These are phyloP conservation scores for Skeletonema tropicum DNA, from an alignment of 108 stramenopile genomes.

Conservation along the genomic window DNA sequence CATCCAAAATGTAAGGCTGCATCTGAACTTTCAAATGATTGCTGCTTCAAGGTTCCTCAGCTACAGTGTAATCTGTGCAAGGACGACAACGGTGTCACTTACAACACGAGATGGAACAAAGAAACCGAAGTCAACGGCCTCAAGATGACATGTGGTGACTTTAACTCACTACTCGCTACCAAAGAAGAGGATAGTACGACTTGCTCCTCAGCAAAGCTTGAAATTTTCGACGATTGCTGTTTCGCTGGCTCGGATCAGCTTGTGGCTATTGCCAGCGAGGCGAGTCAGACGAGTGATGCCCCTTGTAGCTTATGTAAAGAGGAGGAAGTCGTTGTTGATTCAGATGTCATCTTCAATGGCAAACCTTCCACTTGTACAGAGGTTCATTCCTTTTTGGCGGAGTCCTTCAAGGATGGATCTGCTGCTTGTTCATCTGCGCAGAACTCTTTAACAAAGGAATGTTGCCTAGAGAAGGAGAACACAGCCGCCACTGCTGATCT, in stretches of 20 bases:
- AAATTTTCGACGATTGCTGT: conserved; percentile 44
- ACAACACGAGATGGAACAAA: conserved; percentile 49
- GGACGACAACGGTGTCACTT: conserved; percentile 47
- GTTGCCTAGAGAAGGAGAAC: not conserved
- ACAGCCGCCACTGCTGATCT: not conserved
- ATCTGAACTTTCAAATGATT: conserved; percentile 32
- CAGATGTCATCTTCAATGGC: conserved; percentile 40
- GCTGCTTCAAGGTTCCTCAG: conserved; percentile 40
- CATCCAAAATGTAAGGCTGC: conserved; percentile 26
- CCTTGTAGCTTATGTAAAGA: conserved; percentile 37
- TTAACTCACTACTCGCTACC: conserved; percentile 48
- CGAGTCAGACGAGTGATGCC: conserved; percentile 15
- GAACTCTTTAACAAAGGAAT: not conserved
- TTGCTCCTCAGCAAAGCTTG: conserved; percentile 36
- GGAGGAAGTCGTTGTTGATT: conserved; percentile 34
- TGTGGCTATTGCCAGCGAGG: conserved; percentile 24
- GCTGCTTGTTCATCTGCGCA: conserved; percentile 26
- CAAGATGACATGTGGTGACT: conserved; percentile 49
- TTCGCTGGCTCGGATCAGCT: conserved; percentile 51
- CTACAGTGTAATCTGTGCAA: conserved; percentile 41
- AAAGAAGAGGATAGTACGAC: conserved; percentile 44
- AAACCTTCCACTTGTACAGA: conserved; percentile 37
- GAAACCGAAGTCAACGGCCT: conserved; percentile 44
- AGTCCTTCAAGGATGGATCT: conserved; percentile 27
- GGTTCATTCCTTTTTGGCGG: conserved; percentile 34